Base-by-base conservation (phyloP, 805 yeast genomes). In the Yamadazyma paraphyllophila region DNA sequence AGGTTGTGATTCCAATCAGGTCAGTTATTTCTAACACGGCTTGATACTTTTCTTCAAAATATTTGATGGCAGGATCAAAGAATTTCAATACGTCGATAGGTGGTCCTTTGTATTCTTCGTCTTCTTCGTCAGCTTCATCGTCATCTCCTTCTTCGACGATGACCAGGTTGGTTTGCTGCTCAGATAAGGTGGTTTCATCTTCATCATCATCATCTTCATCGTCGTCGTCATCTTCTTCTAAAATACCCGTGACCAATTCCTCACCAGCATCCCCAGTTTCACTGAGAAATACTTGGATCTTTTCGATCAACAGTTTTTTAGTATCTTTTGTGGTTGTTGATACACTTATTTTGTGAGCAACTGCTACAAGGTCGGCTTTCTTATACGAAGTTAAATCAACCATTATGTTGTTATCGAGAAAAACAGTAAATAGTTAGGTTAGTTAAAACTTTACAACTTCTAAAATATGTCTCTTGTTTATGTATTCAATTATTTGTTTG, bases 321-420 rank as follows among this genome's bases (percentile, higher is more conserved):
- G 76, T 71, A 53, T 70, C 75, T 52, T 71, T 71, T 35, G 67
- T 49, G 41, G 60, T 54, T 31, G 65, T 60, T 39, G 61, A 55
- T 26, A 69, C 51, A 30, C 67, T 75, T 33, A 66, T 63, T 48
- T 65, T 66, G 34, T 56, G 63, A 48, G 66, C 65, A 33, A 63
- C 67, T 36, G 53, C 56, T 52, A 65, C 58, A 49, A 71, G 60
- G 43, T 71, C 76, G 36, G 74, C 73, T 55, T 71, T 71, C 52
- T 66, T 71, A 51, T 55, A 66, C 36, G 58, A 49, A 34, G 54
- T 56, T 55, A 59, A 66, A 31, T 66, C 70, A 38, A 70, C 61
- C 75, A 70, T 69, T 17, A 24, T 10, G 17, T 12, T 26, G n/a
- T 37, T 30, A 24, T 37, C 7, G 11, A 24, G 32, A 24, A 37